Base-by-base conservation (phyloP, 306 rosid genomes). In the Mucuna pruriens region DNA sequence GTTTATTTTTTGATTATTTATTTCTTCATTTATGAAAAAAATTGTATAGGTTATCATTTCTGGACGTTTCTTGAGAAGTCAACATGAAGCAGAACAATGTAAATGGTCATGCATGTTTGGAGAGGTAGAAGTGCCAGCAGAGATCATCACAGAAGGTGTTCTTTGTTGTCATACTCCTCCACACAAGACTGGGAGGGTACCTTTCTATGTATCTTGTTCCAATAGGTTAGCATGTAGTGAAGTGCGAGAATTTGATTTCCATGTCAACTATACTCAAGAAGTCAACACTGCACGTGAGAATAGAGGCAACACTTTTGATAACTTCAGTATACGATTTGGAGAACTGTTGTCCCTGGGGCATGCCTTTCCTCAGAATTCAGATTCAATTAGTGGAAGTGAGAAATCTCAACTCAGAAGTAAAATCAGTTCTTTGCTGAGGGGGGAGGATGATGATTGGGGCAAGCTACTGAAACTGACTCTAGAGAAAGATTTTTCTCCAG, bases 41-140 rank as follows among this genome's bases (percentile, higher is more conserved):
- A 45, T 0, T 61, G 52, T 73, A 36, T 87, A 92, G 98, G 93
- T 94, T 85, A 81, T 92, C 75, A 84, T 94, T 77, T 90, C 91
- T 2, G 97, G 98, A 65, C 83, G 76, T 74, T 92, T 94, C 85
- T 86, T 92, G 85, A 90, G 75, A 72, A 77, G 81, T 72, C 90
- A 72, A 22, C 86, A 87, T 70, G 92, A 85, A 76, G 88, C 80
- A 60, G 92, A 86, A 87, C 77, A 49, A 52, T 82, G 82, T 79
- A 84, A 90, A 72, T 94, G 97, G 97, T 92, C 97, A 15, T 91
- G 97, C 75, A 92, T 94, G 98, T 94, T 94, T 84, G 97, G 98
- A 9, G 94, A 92, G 83, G 85, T 91, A 71, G 98, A 94, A 87
- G 97, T 92, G 84, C 97, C 91, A 29, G 94, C 94, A 5, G 90